Evolutionary conservation across 768 basidiomycete species (phyloP), one percentile per base, ranked within the genome.

Genomic region (Rhodosporidiobolus sp.): DNA sequence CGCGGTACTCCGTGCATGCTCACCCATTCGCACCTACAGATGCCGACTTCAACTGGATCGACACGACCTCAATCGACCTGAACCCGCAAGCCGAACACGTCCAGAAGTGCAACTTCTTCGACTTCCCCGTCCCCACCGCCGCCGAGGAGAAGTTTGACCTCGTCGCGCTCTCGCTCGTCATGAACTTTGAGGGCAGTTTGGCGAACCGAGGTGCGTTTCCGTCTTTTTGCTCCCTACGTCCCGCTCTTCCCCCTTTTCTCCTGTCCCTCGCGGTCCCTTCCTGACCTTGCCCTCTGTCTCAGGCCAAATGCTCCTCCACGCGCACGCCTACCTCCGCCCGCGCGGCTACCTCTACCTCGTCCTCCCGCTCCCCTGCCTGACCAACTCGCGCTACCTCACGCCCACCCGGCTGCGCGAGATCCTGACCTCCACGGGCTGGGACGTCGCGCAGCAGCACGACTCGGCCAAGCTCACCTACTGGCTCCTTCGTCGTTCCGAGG

Each of bases 281-380:
- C 61, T 4, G 1, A 11, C 11, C n/a, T n/a, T n/a, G n/a, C n/a
- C 54, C 20, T n/a, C 46, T 24, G 2, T 4, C 49, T 0, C 64
- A 74, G 74, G 61, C 34, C 67, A 77, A 24, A 77, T 79, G 66
- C 71, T 79, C 35, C 60, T 63, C 2, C 73, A 65, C 52, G 73
- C 75, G 6, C 78, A 79, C 63, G 8, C 49, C 19, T 77, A 73
- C 69, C 70, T 79, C 64, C 65, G 69, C 20, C 66, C 77, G 7
- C 28, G 55, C 26, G 77, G 77, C 16, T 69, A 67, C 50, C 73
- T 79, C 38, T 79, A 76, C 72, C 30, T 77, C 59, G 78, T 79
- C 67, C 77, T 79, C 9, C 78, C 78, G 6, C 70, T 77, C 17
- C 72, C 78, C 17, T 79, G 78, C 64, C 63, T 79, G 11, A 69